Evolutionary conservation across 2,329 filamentous ascomycete species (phyloP).

Genomic region (Didymella keratinophila): DNA sequence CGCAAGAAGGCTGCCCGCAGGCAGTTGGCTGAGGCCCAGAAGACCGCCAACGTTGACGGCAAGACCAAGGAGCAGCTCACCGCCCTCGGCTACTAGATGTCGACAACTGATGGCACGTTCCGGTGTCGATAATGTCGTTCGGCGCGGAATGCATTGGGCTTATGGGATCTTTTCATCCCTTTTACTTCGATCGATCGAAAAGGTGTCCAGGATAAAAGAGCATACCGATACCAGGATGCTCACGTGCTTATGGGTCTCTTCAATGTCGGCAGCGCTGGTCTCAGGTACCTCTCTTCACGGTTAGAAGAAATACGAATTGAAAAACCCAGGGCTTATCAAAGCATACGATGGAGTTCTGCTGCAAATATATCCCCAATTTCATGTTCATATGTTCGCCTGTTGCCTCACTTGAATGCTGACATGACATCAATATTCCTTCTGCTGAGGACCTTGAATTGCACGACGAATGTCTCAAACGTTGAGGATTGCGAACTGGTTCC

Average conservation of each 20-base stretch:
- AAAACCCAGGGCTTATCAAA: conserved; percentile 48
- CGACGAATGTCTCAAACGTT: too few species aligned
- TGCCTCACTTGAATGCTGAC: neutral
- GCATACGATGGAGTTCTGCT: conserved; percentile 47
- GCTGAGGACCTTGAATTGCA: too few species aligned
- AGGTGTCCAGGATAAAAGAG: conserved; percentile 52
- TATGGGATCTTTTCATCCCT: conserved; percentile 49
- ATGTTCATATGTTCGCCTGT: conserved; percentile 10
- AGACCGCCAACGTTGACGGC: conserved; percentile 84
- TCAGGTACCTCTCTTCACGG: conserved; percentile 47
- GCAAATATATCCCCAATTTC: conserved; percentile 37
- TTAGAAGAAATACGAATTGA: conserved; percentile 52
- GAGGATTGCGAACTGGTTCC: neutral
- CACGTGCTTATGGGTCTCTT: conserved; percentile 51
- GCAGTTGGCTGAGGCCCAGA: conserved; percentile 92
- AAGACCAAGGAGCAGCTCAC: conserved; percentile 90
- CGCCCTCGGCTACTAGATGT: conserved; percentile 84
- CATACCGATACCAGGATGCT: conserved; percentile 47
- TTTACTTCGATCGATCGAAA: conserved; percentile 49
- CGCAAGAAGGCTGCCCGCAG: conserved; percentile 97
- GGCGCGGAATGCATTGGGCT: conserved; percentile 51
- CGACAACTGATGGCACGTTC: conserved; percentile 44
- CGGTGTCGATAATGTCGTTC: conserved; percentile 43
- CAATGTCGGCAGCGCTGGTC: conserved; percentile 48
- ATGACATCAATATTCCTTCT: neutral